Evolutionary conservation across 1,284 basidiomycete genomes (phyloP), one percentile per base, ranked within the genome.

Genomic region (Termitomyces sp.): DNA sequence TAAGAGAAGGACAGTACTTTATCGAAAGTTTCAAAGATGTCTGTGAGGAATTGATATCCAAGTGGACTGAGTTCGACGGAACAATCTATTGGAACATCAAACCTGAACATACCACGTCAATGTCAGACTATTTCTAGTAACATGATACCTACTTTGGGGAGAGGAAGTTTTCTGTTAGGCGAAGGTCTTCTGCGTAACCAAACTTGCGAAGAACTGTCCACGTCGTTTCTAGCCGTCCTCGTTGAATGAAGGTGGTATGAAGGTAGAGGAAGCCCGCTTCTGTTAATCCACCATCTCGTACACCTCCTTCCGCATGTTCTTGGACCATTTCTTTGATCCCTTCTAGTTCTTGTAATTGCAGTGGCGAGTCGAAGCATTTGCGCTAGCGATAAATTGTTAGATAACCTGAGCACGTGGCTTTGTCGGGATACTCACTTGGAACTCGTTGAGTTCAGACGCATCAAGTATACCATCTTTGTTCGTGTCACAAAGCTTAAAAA

Each of bases 21-120:
- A 75, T 99, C 96, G 69, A 94, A 97, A 13, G 88, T 88, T 70
- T 98, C 92, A 67, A 99, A 99, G 41, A 98, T 86, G 63, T 98
- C 96, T 0, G 96, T 98, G 62, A 99, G 88, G 76, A 98, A 99
- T 66, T 96, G 91, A 70, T 98, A 97, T 3, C 96, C 96, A 36
- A 90, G 76, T 3, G 90, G 94, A 64, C 88, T 92, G 33, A 99
- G 79, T 73, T 99, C 97, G 6, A 97, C 95, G 0, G 93, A 94
- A 69, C 93, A 98, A 67, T 98, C 96, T 49, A 82, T 75, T 0
- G 94, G 90, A 8, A 98, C 92, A 56, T 97, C 93, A 64, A 98
- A 95, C 67, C 89, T 95, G 63, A 34, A 57, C 12, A 57, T 68
- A 24, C 62, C 53, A 57, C 62, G 45, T 61, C n/a, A 60, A 50